These are phyloP conservation scores for Magnusiomyces tetraspermus DNA, from an alignment of 1,139 yeast genomes.

Conservation along the genomic window DNA sequence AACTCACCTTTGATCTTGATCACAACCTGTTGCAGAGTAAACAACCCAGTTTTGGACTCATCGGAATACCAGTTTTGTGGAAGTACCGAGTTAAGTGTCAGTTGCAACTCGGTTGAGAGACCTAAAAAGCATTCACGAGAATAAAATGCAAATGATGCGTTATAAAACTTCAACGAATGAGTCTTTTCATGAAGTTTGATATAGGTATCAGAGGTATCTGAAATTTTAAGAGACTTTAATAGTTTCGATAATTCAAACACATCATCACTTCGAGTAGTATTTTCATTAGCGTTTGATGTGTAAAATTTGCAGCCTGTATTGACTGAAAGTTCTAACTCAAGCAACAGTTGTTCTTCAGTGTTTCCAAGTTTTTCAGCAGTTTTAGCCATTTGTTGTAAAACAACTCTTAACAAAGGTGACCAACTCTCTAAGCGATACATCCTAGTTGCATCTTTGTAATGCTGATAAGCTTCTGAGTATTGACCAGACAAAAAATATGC, in stretches of 20 bases:
- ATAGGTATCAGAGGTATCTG: not conserved
- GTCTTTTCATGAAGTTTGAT: not conserved
- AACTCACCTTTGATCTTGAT: constrained; percentile 17
- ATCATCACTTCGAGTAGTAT: not conserved
- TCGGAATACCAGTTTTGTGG: constrained; percentile 8
- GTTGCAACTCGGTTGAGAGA: constrained; percentile 19
- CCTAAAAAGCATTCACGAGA: constrained; percentile 21
- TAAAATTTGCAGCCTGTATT: not conserved
- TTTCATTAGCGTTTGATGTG: not conserved
- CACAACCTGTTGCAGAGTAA: constrained; percentile 12
- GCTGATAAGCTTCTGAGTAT: constrained; percentile 34
- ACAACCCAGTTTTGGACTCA: not conserved
- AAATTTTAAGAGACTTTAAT: not conserved
- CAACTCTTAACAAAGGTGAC: constrained; percentile 17
- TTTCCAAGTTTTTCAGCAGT: constrained; percentile 16
- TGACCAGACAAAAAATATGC: constrained; percentile 26
- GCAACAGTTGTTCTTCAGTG: constrained; percentile 11
- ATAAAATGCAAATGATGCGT: constrained; percentile 20
- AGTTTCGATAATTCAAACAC: not conserved
- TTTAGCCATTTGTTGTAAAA: constrained; percentile 18
- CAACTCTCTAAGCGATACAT: constrained; percentile 25
- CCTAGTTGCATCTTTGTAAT: constrained; percentile 22
- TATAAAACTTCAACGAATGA: constrained; percentile 14
- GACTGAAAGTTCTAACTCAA: constrained; percentile 18
- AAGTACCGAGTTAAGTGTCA: constrained; percentile 16